These are phyloP conservation scores for Plectosphaerella sp. DNA, from an alignment of 2,329 filamentous ascomycete genomes.

Conservation along the genomic window DNA sequence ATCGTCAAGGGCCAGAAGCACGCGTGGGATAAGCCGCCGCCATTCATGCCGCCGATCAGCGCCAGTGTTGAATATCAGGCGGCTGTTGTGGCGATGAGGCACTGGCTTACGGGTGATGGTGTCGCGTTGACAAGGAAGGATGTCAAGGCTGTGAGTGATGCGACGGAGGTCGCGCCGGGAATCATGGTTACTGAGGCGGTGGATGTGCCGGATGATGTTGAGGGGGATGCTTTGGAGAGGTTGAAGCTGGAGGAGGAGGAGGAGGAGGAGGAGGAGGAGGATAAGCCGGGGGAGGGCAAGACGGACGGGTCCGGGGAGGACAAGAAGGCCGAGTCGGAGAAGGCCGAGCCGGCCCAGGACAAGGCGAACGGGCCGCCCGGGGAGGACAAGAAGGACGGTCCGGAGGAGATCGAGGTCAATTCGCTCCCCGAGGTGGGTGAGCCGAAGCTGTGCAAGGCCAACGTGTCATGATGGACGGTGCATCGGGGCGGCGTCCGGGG, in stretches of 20 bases:
- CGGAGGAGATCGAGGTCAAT: not conserved
- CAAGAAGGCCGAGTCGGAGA: not conserved
- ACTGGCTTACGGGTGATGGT: constrained; percentile 23
- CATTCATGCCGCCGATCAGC: constrained; percentile 37
- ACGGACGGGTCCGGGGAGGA: not conserved
- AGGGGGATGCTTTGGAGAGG: not conserved
- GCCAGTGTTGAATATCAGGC: constrained; percentile 41
- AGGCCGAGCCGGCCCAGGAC: not conserved
- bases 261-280: not conserved
- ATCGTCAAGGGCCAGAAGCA: constrained; percentile 41
- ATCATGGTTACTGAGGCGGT: not conserved
- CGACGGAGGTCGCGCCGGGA: not conserved
- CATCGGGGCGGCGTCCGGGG: too few relatives aligned
- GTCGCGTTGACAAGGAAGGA: not conserved
- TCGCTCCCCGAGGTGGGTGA: too few relatives aligned
- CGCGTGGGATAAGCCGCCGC: constrained; percentile 44
- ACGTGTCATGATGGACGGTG: too few relatives aligned
- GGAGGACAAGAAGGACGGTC: too few relatives aligned
- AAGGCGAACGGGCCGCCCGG: too few relatives aligned
- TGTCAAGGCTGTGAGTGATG: not conserved
- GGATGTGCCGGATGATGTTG: not conserved
- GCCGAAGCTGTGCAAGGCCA: too few relatives aligned
- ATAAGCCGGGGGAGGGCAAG: not conserved
- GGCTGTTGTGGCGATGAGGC: constrained; percentile 33
- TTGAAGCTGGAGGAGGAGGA: not conserved